phyloP scores from a whole-genome alignment of 345 rosid genomes.

The Microcos paniculata region DNA sequence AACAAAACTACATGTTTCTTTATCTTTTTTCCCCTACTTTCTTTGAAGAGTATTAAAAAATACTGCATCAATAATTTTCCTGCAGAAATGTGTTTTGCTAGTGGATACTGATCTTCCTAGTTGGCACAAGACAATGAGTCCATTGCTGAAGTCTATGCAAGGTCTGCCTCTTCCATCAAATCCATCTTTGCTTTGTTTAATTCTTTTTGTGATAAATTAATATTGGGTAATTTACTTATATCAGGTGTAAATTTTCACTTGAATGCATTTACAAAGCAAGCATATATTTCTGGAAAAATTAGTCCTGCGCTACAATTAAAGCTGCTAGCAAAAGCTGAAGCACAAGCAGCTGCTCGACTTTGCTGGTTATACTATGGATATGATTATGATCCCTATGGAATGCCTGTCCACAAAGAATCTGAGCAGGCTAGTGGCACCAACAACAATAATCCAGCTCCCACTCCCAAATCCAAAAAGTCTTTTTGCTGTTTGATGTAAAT shows the following conservation, averaged over 20 bases:
- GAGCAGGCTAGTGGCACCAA: not conserved
- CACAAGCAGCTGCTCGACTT: not conserved
- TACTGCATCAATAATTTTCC: not conserved
- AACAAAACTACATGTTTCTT: not conserved
- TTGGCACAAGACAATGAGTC: constrained; percentile 2
- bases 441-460: not conserved
- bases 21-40: too few relatives aligned
- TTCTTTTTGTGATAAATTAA: too few relatives aligned
- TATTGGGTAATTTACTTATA: not conserved
- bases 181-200: too few relatives aligned
- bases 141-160: not conserved
- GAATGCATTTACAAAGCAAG: not conserved
- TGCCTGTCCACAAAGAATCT: not conserved
- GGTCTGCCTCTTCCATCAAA: not conserved
- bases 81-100: constrained; percentile 7
- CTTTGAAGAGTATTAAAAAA: not conserved
- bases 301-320: not conserved
- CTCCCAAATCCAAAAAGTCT: not conserved
- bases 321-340: constrained; percentile 8
- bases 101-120: constrained; percentile 12
- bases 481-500: not conserved
- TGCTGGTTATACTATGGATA: not conserved
- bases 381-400: not conserved
- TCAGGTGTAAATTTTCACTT: not conserved
- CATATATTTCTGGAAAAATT: not conserved